These are phyloP conservation scores for Raddia guianensis DNA, from an alignment of 176 grass and related monocot species.

Conservation along the genomic window DNA sequence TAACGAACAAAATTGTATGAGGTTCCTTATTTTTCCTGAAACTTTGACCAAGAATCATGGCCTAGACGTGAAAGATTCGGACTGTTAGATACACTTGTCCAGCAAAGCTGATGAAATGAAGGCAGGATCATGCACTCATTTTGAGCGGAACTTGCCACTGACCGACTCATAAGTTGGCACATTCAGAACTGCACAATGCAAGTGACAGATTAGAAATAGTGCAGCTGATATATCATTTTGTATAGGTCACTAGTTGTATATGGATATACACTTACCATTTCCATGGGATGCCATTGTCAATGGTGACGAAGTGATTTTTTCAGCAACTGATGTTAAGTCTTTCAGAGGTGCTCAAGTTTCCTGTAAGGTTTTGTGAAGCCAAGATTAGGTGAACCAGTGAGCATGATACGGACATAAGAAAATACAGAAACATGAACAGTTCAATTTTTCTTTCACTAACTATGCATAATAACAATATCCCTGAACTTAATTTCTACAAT, in stretches of 20 bases:
- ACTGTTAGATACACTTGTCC: too few species aligned
- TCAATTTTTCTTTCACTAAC: too few species aligned
- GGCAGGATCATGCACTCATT: slow-evolving; percentile 24
- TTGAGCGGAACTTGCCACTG: slow-evolving; percentile 51
- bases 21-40: too few species aligned
- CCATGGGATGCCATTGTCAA: slow-evolving; percentile 62
- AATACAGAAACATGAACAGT: too few species aligned
- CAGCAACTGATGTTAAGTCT: slow-evolving; percentile 33
- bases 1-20: too few species aligned
- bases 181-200: slow-evolving; percentile 49
- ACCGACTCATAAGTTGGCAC: slow-evolving; percentile 59
- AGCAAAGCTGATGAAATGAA: too few species aligned
- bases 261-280: slow-evolving; percentile 35
- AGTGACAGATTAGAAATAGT: neutral
- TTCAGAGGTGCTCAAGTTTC: slow-evolving; percentile 64
- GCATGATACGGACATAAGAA: too few species aligned
- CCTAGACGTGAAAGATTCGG: too few species aligned
- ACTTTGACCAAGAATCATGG: too few species aligned
- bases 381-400: neutral
- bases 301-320: slow-evolving; percentile 54
- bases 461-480: too few species aligned
- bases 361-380: slow-evolving; percentile 20
- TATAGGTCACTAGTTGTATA: slow-evolving; percentile 6
- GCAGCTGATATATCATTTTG: neutral
- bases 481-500: too few species aligned